These are phyloP conservation scores for Saturnispora galanensis DNA, from an alignment of 805 yeast genomes.

Conservation along the genomic window DNA sequence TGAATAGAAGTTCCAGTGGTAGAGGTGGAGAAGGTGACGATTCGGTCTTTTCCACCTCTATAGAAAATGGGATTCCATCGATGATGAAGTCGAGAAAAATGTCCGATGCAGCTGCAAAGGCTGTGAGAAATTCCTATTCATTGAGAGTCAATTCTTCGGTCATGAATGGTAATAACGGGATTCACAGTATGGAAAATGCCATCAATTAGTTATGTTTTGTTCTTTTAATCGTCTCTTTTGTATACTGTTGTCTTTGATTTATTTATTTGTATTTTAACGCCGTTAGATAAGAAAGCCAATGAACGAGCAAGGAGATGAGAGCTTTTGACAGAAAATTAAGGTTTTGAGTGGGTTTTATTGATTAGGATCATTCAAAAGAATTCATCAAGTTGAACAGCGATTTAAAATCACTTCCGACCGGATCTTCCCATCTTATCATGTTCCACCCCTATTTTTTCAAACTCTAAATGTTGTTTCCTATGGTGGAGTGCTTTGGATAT, in stretches of 20 bases:
- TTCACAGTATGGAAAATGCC: not conserved
- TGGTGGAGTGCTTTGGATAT: too few relatives aligned
- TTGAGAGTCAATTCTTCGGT: conserved; percentile 8
- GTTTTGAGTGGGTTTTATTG: too few relatives aligned
- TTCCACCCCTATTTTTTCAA: too few relatives aligned
- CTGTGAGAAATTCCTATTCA: conserved; percentile 18
- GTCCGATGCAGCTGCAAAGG: conserved; percentile 2
- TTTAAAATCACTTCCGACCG: too few relatives aligned
- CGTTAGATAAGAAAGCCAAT: not conserved
- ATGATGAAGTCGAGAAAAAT: conserved; percentile 6
- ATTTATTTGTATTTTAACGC: not conserved
- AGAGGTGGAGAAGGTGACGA: conserved; percentile 9
- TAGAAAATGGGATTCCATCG: not conserved
- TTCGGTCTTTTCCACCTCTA: conserved; percentile 13
- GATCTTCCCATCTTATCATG: too few relatives aligned
- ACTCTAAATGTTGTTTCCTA: too few relatives aligned
- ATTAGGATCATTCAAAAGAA: too few relatives aligned
- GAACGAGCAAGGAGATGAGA: too few relatives aligned
- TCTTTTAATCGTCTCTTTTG: not conserved
- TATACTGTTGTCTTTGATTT: not conserved
- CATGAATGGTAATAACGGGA: not conserved
- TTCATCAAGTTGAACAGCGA: too few relatives aligned
- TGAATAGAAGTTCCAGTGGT: not conserved
- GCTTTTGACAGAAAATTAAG: too few relatives aligned
- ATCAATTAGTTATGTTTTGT: not conserved